Evolutionary conservation across 352 stramenopile genomes (phyloP).

Genomic region (Globisporangium parvum): DNA sequence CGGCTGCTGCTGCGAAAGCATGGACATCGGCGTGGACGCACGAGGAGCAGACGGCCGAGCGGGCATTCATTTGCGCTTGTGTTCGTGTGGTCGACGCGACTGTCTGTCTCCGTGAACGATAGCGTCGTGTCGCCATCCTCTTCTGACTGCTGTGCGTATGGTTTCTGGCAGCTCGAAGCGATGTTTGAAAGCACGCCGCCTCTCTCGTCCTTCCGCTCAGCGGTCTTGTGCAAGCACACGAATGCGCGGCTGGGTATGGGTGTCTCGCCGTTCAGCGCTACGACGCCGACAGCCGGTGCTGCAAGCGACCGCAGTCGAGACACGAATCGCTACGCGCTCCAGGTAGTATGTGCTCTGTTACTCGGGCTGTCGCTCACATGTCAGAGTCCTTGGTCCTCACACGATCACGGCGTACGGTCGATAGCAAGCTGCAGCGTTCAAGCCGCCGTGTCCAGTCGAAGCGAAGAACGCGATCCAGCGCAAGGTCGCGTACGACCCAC

Average conservation of each 20-base stretch:
- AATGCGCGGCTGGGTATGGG: constrained; percentile 30
- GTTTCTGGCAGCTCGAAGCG: constrained; percentile 31
- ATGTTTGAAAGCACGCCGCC: constrained; percentile 56
- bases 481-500: constrained; percentile 44
- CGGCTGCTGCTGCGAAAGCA: neutral
- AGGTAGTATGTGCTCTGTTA: neutral
- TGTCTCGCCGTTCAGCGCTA: constrained; percentile 6
- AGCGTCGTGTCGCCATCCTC: neutral
- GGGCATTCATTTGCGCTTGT: neutral
- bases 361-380: too few species aligned
- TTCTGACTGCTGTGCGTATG: neutral
- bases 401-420: neutral
- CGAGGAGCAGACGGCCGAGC: too few species aligned
- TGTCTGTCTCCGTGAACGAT: too few species aligned
- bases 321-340: constrained; percentile 1
- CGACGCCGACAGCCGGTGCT: neutral
- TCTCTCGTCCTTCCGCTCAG: constrained; percentile 48
- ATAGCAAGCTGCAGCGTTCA: constrained; percentile 30
- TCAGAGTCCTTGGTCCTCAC: neutral
- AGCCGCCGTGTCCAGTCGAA: constrained; percentile 32
- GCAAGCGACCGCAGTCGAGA: neutral
- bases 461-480: constrained; percentile 55
- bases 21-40: neutral
- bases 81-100: neutral
- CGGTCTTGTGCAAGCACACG: constrained; percentile 62